phyloP scores from a whole-genome alignment of 139 green algal genomes.

The Closterium sp. region DNA sequence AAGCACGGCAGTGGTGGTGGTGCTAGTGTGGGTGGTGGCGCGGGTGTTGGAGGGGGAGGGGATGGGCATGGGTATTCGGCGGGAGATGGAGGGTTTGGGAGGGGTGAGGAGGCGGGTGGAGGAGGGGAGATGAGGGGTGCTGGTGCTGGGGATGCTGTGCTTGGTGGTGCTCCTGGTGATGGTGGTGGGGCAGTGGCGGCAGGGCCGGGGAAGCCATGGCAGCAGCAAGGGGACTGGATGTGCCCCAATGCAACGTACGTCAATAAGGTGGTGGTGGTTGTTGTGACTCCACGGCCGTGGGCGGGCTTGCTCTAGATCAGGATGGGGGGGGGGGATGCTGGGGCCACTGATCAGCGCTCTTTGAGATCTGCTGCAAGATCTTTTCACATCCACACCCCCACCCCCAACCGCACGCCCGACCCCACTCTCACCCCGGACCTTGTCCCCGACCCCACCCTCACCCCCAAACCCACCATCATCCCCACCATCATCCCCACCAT shows the following conservation, averaged over 20 bases:
- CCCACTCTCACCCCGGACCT: no score
- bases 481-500: neutral
- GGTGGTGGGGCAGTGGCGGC: neutral
- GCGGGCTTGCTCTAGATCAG: no score
- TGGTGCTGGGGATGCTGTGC: neutral
- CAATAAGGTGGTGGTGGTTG: no score
- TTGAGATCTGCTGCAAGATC: no score
- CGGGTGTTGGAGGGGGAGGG: neutral
- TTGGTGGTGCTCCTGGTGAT: neutral
- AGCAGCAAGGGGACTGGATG: slow-evolving; percentile 47
- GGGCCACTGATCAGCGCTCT: no score
- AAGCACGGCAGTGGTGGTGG: neutral
- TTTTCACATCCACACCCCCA: no score
- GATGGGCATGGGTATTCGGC: neutral
- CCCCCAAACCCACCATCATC: no score
- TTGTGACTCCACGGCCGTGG: no score
- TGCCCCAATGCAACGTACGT: slow-evolving; percentile 49
- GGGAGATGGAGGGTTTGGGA: slow-evolving; percentile 12
- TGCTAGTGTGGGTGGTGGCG: neutral
- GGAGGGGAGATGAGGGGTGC: neutral
- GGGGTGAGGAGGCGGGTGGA: neutral
- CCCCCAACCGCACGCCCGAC: no score
- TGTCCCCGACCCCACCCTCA: no score
- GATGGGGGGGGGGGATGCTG: no score
- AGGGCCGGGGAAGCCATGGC: slow-evolving; percentile 28